Evolutionary conservation across 2,329 filamentous ascomycete species (phyloP).

Genomic region (Byssothecium circinans): DNA sequence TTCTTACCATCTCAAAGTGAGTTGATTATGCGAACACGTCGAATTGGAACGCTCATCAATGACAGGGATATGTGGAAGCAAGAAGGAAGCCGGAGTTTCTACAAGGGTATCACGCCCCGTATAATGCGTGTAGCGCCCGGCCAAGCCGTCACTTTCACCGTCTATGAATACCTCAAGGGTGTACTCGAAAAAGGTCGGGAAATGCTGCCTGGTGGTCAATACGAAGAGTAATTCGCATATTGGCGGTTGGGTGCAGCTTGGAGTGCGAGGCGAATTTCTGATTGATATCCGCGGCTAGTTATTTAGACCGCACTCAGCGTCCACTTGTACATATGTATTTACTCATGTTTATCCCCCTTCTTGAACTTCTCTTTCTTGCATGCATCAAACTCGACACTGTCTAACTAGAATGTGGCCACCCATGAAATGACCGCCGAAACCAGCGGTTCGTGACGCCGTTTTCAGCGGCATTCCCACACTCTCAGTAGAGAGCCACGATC

Average conservation of each 20-base stretch:
- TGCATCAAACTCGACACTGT: too few species aligned
- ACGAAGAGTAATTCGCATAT: slow-evolving; percentile 48
- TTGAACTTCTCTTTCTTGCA: neutral
- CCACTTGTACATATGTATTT: neutral
- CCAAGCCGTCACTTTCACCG: slow-evolving; percentile 75
- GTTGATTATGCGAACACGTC: slow-evolving; percentile 51
- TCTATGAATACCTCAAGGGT: slow-evolving; percentile 56
- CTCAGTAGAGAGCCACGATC: too few species aligned
- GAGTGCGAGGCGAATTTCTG: neutral
- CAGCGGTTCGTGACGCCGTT: too few species aligned
- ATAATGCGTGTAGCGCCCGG: slow-evolving; percentile 97
- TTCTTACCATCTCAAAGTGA: slow-evolving; percentile 68
- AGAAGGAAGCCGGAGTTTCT: slow-evolving; percentile 93
- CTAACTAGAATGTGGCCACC: too few species aligned
- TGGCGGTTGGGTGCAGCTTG: neutral
- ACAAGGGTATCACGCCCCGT: slow-evolving; percentile 97
- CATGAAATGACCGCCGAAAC: too few species aligned
- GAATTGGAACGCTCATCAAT: slow-evolving; percentile 9
- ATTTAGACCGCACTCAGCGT: slow-evolving; percentile 6
- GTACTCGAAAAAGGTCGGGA: slow-evolving; percentile 52
- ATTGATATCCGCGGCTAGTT: slow-evolving; percentile 18
- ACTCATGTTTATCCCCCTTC: neutral
- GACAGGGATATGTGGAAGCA: slow-evolving; percentile 64
- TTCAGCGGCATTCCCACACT: too few species aligned
- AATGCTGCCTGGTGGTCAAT: slow-evolving; percentile 49